Percentiles rank a stretch among this genome's conserved stretches.
Evolutionary conservation across 2,329 filamentous ascomycete species (phyloP).

Genomic region (Apiospora phragmitis): DNA sequence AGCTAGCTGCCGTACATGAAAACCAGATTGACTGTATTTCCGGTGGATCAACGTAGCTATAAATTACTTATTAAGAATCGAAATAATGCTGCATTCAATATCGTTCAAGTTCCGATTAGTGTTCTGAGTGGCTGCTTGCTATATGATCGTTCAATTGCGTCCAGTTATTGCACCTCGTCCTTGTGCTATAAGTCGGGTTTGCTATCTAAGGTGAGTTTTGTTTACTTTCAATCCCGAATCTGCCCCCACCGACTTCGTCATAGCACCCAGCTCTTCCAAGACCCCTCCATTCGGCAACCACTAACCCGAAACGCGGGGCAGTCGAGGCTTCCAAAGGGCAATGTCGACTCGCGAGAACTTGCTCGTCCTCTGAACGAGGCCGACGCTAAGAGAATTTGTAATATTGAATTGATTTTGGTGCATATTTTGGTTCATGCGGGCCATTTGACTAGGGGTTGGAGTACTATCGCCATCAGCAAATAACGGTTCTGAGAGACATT

Average conservation of each 20-base stretch:
- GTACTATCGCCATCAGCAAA: neutral
- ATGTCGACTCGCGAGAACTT: neutral
- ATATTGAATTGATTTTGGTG: too few species aligned
- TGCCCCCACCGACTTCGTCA: neutral
- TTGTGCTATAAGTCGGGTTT: neutral
- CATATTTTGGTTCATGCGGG: neutral
- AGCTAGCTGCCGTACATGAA: neutral
- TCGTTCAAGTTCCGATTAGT: neutral
- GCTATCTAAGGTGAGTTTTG: neutral
- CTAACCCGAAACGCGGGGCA: slow-evolving; percentile 11
- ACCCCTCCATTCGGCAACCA: neutral
- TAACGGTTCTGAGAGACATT: neutral
- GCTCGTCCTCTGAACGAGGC: neutral
- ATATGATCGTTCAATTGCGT: neutral
- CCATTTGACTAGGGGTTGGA: too few species aligned
- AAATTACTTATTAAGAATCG: neutral
- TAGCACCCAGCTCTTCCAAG: neutral
- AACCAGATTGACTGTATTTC: neutral
- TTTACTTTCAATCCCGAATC: neutral
- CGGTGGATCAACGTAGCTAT: neutral
- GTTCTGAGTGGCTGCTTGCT: neutral
- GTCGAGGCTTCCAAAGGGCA: neutral
- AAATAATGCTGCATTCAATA: neutral
- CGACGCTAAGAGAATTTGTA: too few species aligned
- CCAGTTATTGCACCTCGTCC: neutral